phyloP scores from a whole-genome alignment of 129 eudicot genomes.

The Chrysanthemum lavandulifolium region DNA sequence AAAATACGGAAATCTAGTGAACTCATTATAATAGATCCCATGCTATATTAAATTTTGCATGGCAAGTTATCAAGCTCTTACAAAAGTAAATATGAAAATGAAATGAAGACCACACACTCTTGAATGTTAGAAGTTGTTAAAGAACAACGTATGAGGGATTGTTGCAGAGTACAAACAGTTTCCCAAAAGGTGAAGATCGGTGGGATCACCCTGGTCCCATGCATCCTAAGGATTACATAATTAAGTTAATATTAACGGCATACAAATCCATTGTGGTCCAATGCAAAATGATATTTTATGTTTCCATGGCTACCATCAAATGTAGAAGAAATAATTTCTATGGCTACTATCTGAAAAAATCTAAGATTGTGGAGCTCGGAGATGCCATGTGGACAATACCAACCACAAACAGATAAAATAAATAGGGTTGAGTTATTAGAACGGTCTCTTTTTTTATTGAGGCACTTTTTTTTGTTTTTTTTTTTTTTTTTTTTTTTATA shows the following conservation, averaged over 20 bases:
- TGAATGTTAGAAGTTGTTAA: background rate
- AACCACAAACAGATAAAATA: conserved; percentile 5
- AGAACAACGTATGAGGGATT: background rate
- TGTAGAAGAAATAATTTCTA: background rate
- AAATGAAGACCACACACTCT: background rate
- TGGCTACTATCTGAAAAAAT: background rate
- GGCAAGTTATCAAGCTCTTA: too few species aligned
- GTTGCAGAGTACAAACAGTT: conserved; percentile 12
- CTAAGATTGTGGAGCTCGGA: conserved; percentile 22
- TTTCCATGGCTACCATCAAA: conserved; percentile 13
- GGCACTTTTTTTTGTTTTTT: too few species aligned
- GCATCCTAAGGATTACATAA: too few species aligned
- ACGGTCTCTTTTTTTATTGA: too few species aligned
- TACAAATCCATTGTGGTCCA: conserved; percentile 12
- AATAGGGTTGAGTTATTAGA: too few species aligned
- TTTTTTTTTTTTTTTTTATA: too few species aligned
- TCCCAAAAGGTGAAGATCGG: too few species aligned
- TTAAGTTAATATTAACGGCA: background rate
- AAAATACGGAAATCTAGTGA: too few species aligned
- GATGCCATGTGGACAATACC: conserved; percentile 17
- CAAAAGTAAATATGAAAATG: background rate
- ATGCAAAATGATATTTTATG: conserved; percentile 12
- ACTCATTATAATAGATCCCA: too few species aligned
- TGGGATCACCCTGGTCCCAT: too few species aligned
- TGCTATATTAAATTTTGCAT: too few species aligned